Evolutionary conservation across 345 rosid species (phyloP).

Genomic region (Heritiera littoralis): DNA sequence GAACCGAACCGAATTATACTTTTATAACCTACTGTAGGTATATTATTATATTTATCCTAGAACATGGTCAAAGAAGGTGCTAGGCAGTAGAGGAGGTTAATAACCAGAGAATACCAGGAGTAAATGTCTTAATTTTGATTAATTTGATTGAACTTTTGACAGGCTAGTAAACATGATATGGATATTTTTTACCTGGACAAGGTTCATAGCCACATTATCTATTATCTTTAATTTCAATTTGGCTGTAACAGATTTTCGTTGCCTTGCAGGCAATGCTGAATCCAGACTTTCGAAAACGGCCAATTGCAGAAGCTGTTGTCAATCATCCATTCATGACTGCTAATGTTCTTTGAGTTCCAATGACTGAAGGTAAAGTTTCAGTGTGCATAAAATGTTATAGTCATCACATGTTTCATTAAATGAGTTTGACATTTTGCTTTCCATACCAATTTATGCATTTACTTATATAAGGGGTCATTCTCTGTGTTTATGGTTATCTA

Average conservation of each 20-base stretch:
- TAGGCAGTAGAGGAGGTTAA: neutral
- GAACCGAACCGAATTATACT: too few relatives aligned
- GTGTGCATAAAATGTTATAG: neutral
- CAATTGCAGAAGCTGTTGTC: conserved; percentile 73
- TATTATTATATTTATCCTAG: neutral
- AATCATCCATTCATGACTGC: conserved; percentile 67
- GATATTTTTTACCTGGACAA: neutral
- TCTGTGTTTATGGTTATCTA: neutral
- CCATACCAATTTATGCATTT: neutral
- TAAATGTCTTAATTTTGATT: conserved; percentile 1
- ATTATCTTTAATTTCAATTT: neutral
- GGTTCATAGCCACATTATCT: neutral
- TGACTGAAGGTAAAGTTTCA: neutral
- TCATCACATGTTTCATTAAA: neutral
- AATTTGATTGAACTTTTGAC: neutral
- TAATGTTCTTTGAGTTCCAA: conserved; percentile 38
- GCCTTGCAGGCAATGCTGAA: conserved; percentile 77
- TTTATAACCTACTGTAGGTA: neutral
- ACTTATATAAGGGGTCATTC: neutral
- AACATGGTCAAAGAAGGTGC: neutral
- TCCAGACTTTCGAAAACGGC: conserved; percentile 74
- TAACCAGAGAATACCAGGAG: neutral
- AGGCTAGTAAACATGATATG: neutral
- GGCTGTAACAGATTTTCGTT: neutral
- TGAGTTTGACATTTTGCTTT: neutral